These are phyloP conservation scores for Penicillium aurantiogriseum DNA, from an alignment of 2,329 filamentous ascomycete genomes.

Conservation along the genomic window DNA sequence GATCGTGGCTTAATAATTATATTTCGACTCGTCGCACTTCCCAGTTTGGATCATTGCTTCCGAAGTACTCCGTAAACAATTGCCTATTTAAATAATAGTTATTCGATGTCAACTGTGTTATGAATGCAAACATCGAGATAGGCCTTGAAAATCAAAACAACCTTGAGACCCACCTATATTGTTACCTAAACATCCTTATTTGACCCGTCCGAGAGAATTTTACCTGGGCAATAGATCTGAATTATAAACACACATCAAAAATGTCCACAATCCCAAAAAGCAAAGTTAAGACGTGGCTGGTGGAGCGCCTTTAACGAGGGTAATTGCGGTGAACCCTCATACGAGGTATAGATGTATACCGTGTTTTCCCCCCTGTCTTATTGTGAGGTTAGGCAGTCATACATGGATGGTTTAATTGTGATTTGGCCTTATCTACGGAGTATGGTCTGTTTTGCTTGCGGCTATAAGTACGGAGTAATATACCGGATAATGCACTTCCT, in stretches of 20 bases:
- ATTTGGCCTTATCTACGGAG: not conserved
- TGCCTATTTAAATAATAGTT: not conserved
- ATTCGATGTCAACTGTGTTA: not conserved
- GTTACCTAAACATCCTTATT: not conserved
- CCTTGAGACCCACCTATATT: not conserved
- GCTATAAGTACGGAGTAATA: not conserved
- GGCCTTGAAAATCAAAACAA: not conserved
- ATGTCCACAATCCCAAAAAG: not conserved
- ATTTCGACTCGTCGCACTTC: not conserved
- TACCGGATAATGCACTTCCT: not conserved
- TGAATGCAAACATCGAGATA: not conserved
- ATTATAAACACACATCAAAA: not conserved
- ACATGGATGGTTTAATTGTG: not conserved
- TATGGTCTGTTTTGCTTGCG: not conserved
- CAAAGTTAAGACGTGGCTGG: not conserved
- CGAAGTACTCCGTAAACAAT: not conserved
- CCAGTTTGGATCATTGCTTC: not conserved
- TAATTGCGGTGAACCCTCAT: conserved; percentile 8
- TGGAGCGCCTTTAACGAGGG: conserved; percentile 5
- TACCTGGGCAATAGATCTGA: not conserved
- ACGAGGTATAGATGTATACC: not conserved
- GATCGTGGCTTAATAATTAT: not conserved
- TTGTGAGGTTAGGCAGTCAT: conserved; percentile 7
- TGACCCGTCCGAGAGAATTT: not conserved
- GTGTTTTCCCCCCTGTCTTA: not conserved